Evolutionary conservation across 164 flowering plant species (phyloP).

Genomic region (Sextonia rubra): DNA sequence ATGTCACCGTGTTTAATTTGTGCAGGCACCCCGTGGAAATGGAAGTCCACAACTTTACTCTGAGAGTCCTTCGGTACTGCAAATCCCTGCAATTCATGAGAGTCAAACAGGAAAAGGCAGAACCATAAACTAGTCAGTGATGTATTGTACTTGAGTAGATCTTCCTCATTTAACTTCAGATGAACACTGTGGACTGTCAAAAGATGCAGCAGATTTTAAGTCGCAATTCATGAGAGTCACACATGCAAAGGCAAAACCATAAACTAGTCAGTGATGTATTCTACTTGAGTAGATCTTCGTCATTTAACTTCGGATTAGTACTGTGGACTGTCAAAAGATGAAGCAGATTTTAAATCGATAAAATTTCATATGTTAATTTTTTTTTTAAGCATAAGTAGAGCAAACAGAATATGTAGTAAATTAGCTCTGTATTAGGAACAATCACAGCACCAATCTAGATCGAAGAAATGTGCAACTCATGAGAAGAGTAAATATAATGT

Average conservation of each 20-base stretch:
- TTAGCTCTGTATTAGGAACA: too few species aligned
- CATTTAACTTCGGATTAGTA: too few species aligned
- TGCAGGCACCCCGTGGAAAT: constrained; percentile 77
- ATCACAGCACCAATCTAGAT: too few species aligned
- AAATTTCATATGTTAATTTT: too few species aligned
- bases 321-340: too few species aligned
- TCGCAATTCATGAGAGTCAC: not conserved
- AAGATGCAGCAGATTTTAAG: too few species aligned
- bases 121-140: not conserved
- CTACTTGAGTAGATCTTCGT: too few species aligned
- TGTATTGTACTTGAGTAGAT: not conserved
- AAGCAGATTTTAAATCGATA: too few species aligned
- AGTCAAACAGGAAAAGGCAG: not conserved
- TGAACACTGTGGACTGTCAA: too few species aligned
- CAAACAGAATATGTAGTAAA: too few species aligned
- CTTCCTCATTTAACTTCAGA: too few species aligned
- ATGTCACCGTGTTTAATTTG: constrained; percentile 88
- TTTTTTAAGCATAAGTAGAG: too few species aligned
- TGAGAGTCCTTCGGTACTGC: constrained; percentile 83
- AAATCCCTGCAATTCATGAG: constrained; percentile 57
- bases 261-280: not conserved
- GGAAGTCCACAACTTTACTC: constrained; percentile 67
- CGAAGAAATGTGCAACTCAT: not conserved
- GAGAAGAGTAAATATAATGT: not conserved
- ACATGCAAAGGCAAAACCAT: not conserved